phyloP scores from a whole-genome alignment of 768 basidiomycete genomes.

The Collybia nuda region DNA sequence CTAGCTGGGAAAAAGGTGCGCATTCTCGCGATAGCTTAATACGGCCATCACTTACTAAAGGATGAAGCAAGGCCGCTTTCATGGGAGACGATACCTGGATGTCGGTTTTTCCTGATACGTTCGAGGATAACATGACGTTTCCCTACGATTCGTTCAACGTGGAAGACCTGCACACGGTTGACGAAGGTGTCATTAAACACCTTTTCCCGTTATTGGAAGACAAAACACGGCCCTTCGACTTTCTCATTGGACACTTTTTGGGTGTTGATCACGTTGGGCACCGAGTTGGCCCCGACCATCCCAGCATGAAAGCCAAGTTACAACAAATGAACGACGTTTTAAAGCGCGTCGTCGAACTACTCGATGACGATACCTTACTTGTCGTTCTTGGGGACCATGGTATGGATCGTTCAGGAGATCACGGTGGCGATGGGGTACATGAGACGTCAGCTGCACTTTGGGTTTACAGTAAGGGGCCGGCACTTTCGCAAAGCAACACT shows the following conservation, averaged over 20 bases:
- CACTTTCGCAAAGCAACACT: slow-evolving; percentile 36
- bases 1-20: slow-evolving; percentile 60
- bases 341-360: slow-evolving; percentile 60
- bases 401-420: slow-evolving; percentile 93
- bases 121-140: slow-evolving; percentile 70
- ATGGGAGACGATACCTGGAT: slow-evolving; percentile 99
- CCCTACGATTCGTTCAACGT: slow-evolving; percentile 98
- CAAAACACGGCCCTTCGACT: slow-evolving; percentile 64
- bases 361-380: slow-evolving; percentile 89
- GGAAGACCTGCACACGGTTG: slow-evolving; percentile 95
- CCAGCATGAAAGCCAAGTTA: slow-evolving; percentile 83
- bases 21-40: neutral
- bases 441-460: slow-evolving; percentile 88
- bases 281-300: slow-evolving; percentile 86
- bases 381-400: slow-evolving; percentile 96
- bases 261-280: slow-evolving; percentile 98
- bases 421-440: slow-evolving; percentile 85
- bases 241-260: slow-evolving; percentile 89
- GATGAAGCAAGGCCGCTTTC: slow-evolving; percentile 64
- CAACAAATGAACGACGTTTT: slow-evolving; percentile 86
- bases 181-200: slow-evolving; percentile 83
- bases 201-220: slow-evolving; percentile 76
- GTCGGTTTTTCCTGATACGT: slow-evolving; percentile 77
- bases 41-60: neutral
- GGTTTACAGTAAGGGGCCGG: slow-evolving; percentile 83